phyloP scores from a whole-genome alignment of 2,329 filamentous ascomycete genomes.

The Colletotrichum viniferum region DNA sequence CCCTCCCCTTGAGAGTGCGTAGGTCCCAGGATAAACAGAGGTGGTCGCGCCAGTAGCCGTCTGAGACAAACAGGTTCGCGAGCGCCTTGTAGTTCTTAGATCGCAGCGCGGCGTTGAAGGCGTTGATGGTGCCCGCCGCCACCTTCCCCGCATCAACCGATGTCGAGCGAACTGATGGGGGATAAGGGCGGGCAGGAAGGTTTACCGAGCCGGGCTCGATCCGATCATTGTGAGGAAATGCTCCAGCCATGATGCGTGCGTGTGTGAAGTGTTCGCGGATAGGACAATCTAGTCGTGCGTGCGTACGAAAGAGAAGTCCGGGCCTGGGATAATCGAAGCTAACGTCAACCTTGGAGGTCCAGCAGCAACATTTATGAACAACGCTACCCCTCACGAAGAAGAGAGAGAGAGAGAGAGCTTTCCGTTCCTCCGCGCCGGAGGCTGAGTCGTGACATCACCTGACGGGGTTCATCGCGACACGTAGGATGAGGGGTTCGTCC shows the following conservation, averaged over 20 bases:
- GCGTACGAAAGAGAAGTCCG: neutral
- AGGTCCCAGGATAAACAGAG: conserved; percentile 62
- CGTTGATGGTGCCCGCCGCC: conserved; percentile 39
- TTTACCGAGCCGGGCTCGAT: conserved; percentile 57
- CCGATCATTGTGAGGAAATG: neutral
- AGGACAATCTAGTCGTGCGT: neutral
- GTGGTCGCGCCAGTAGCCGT: conserved; percentile 64
- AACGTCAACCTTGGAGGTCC: neutral
- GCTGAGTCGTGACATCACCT: conserved; percentile 16
- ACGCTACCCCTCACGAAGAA: neutral
- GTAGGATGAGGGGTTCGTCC: neutral
- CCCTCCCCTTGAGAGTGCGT: conserved; percentile 45
- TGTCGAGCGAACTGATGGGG: conserved; percentile 29
- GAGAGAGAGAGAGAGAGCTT: neutral
- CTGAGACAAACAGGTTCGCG: conserved; percentile 41
- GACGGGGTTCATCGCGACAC: neutral
- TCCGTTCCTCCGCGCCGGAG: neutral
- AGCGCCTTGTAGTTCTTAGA: conserved; percentile 37
- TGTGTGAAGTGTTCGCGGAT: neutral
- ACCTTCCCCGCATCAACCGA: conserved; percentile 38
- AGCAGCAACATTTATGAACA: neutral
- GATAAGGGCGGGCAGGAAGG: conserved; percentile 50
- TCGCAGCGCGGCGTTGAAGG: conserved; percentile 45
- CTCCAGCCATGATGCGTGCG: neutral
- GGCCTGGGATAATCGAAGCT: neutral